Base-by-base conservation (phyloP, 192 early-diverging fungal species). In the Coemansia sp. region DNA sequence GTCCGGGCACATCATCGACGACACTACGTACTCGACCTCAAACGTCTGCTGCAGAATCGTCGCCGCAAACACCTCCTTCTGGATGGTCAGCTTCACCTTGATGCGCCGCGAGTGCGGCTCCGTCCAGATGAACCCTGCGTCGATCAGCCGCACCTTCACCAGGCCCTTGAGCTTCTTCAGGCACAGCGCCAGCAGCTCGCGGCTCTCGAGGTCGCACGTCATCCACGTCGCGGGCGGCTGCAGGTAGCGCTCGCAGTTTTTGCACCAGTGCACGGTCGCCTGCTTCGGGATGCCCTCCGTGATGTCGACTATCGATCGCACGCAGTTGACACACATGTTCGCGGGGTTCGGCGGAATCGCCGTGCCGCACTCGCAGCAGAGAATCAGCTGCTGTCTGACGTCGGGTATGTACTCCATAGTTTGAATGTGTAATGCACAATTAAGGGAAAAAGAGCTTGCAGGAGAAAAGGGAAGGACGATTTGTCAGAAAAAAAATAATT, bases 261-360 rank as follows among this genome's bases (percentile, higher is more conserved):
- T 87, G 83, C 97, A 98, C 82, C 92, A 98, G 69, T 97, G 93
- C 23, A 98, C 67, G 24, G 91, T 97, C 38, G 88, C 90, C 54
- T 97, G 92, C 81, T 98, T 98, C 29, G 97, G 97, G 53, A 95
- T 98, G 25, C 94, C 95, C 73, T 98, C 97, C 9, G 95, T 98
- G 66, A 98, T 98, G 67, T 98, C 97, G 40, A 98, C 93, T 54
- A 94, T 90, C 51, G 88, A 90, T 44, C 94, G 91, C 71, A 98
- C 95, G 80, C 97, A 98, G 85, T 93, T 92, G 60, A 95, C 87
- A 77, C 97, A 98, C 94, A 97, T 94, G 83, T 95, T 97, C 40
- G 97, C 93, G 27, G 94, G 91, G 78, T 98, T 98, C 23, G 97
- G 95, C 35, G 93, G 85, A 59, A 96, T 95, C 5, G 91, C 86